Conservation (phyloP, 2,329 filamentous ascomycete genomes). For the Hypoxylon sp. region DNA sequence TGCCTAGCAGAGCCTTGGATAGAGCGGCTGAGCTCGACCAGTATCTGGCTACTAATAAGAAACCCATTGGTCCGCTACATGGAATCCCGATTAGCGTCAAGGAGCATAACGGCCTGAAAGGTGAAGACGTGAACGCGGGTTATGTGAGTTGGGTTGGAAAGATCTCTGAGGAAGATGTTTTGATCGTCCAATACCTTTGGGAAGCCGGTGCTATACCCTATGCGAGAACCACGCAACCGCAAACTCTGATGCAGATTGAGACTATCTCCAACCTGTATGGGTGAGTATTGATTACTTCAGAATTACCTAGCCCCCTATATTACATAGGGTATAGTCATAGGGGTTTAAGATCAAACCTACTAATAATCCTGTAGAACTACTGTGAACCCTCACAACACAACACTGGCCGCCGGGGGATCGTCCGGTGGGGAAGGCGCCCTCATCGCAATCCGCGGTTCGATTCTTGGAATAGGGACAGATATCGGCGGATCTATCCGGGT, state of each 20-base stretch:
- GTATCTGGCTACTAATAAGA: conserved; percentile 41
- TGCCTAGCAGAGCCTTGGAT: conserved; percentile 46
- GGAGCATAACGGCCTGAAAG: conserved; percentile 67
- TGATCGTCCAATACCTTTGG: conserved; percentile 63
- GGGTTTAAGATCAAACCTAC: not conserved
- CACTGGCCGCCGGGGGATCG: conserved; percentile 66
- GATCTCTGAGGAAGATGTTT: conserved; percentile 61
- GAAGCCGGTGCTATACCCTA: conserved; percentile 67
- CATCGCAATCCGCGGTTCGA: conserved; percentile 65
- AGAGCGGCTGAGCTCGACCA: conserved; percentile 49
- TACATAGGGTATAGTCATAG: not conserved
- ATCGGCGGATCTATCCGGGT: conserved; percentile 66
- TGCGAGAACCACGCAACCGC: conserved; percentile 68
- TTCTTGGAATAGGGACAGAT: conserved; percentile 69
- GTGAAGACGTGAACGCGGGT: conserved; percentile 63
- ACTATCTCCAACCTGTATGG: conserved; percentile 65
- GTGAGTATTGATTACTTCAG: conserved; percentile 43
- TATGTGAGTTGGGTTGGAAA: conserved; percentile 66
- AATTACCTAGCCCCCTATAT: not conserved
- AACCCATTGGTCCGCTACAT: conserved; percentile 50
- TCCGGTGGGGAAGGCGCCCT: conserved; percentile 72
- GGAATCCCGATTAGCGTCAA: conserved; percentile 63
- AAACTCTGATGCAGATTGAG: conserved; percentile 69
- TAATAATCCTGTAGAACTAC: conserved; percentile 59
- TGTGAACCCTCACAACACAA: conserved; percentile 67